Conservation (phyloP, 306 rosid genomes). For the Sicyos baderoa region DNA sequence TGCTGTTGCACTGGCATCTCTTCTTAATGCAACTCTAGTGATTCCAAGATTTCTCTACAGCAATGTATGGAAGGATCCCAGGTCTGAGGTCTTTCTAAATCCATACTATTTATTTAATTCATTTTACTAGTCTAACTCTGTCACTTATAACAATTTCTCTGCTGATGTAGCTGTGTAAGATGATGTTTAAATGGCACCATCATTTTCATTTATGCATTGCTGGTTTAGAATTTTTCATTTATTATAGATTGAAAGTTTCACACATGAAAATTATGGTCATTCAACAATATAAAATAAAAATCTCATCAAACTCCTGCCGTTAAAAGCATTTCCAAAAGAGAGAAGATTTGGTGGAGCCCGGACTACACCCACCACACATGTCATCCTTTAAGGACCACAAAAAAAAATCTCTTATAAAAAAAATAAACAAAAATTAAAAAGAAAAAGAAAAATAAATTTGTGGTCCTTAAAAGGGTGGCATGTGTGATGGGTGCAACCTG, state of each 20-base stretch:
- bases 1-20: slow-evolving; percentile 83
- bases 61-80: slow-evolving; percentile 96
- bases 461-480: no score
- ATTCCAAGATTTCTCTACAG: slow-evolving; percentile 76
- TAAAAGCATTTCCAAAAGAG: not conserved
- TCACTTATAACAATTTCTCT: not conserved
- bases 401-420: no score
- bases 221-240: not conserved
- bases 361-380: no score
- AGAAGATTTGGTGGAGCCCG: no score
- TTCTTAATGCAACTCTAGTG: slow-evolving; percentile 84
- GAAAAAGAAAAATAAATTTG: no score
- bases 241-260: not conserved
- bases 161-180: not conserved
- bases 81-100: slow-evolving; percentile 36
- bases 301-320: not conserved
- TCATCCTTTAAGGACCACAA: no score
- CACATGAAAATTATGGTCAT: not conserved
- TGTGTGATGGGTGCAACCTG: no score
- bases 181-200: not conserved
- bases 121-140: not conserved
- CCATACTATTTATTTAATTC: not conserved
- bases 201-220: not conserved
- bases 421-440: no score
- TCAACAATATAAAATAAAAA: not conserved